phyloP scores from a whole-genome alignment of 768 basidiomycete species.

The Termitomyces sp. region DNA sequence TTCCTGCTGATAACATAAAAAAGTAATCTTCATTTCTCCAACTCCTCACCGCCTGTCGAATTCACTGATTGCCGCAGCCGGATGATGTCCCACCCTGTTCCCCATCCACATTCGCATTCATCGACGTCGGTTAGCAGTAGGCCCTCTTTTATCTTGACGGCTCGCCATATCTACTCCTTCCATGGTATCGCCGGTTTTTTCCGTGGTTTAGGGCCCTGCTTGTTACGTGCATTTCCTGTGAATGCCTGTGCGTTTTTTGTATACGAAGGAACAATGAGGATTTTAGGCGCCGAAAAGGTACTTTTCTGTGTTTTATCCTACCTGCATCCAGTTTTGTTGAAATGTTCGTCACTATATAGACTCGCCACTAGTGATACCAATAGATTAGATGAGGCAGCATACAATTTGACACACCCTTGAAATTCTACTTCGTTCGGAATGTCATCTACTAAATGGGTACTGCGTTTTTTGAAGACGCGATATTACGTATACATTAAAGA shows the following conservation, averaged over 20 bases:
- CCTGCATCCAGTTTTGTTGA: slow-evolving; percentile 1
- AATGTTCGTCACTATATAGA: slow-evolving; percentile 26
- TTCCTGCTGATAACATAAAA: slow-evolving; percentile 79
- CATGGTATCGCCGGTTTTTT: slow-evolving; percentile 54
- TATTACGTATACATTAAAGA: not conserved
- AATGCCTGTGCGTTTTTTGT: slow-evolving; percentile 78
- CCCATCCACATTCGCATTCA: slow-evolving; percentile 24
- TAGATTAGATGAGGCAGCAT: not conserved
- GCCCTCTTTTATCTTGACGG: slow-evolving; percentile 45
- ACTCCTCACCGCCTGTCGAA: slow-evolving; percentile 7
- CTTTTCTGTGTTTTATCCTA: slow-evolving; percentile 13
- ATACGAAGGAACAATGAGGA: slow-evolving; percentile 68
- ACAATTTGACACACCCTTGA: not conserved
- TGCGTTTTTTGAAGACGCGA: not conserved
- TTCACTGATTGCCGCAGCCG: slow-evolving; percentile 33
- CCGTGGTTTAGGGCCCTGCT: slow-evolving; percentile 61
- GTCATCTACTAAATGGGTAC: not conserved
- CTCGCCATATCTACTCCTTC: slow-evolving; percentile 44
- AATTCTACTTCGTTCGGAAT: not conserved
- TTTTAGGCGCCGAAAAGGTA: slow-evolving; percentile 63
- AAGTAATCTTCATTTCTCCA: slow-evolving; percentile 41
- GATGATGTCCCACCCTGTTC: slow-evolving; percentile 58
- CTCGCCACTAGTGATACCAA: slow-evolving; percentile 26
- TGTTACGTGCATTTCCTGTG: slow-evolving; percentile 71
- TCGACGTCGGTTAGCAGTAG: slow-evolving; percentile 21